Evolutionary conservation across 805 yeast genomes (phyloP).

Genomic region (Danielia reshetovae): DNA sequence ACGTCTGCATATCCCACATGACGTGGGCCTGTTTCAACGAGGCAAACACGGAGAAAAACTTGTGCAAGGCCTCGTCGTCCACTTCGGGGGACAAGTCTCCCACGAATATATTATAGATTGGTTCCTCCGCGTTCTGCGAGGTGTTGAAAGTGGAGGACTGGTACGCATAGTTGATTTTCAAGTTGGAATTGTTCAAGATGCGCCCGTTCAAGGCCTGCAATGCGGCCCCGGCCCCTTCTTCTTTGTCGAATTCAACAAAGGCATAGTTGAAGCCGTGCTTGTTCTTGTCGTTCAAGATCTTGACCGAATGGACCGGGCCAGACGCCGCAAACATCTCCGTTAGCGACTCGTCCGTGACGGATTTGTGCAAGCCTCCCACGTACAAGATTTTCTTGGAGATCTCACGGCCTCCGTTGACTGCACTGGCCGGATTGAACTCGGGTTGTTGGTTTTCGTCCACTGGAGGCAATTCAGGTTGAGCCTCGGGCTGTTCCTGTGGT

Average conservation of each 20-base stretch:
- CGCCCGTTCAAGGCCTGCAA: slow-evolving; percentile 57
- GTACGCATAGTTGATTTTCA: slow-evolving; percentile 78
- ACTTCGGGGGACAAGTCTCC: slow-evolving; percentile 84
- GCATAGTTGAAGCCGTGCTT: slow-evolving; percentile 74
- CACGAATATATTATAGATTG: slow-evolving; percentile 71
- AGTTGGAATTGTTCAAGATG: slow-evolving; percentile 48
- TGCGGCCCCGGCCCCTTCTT: slow-evolving; percentile 60
- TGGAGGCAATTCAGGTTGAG: too few species aligned
- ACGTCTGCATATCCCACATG: slow-evolving; percentile 97
- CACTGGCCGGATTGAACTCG: slow-evolving; percentile 54
- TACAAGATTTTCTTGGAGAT: slow-evolving; percentile 68
- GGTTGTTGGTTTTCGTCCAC: not conserved
- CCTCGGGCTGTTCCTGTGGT: too few species aligned
- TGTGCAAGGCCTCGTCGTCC: slow-evolving; percentile 66
- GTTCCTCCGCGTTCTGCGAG: slow-evolving; percentile 37
- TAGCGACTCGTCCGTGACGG: slow-evolving; percentile 60
- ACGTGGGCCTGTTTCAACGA: slow-evolving; percentile 81
- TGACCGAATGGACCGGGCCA: slow-evolving; percentile 61
- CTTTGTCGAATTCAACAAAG: slow-evolving; percentile 67
- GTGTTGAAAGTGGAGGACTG: slow-evolving; percentile 68
- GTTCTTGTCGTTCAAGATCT: slow-evolving; percentile 74
- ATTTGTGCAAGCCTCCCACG: slow-evolving; percentile 68
- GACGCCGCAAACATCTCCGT: slow-evolving; percentile 59
- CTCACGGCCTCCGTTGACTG: slow-evolving; percentile 78
- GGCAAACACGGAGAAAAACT: slow-evolving; percentile 52